Conservation (phyloP, 352 stramenopile species). For the Aphanomyces cochlioides region DNA sequence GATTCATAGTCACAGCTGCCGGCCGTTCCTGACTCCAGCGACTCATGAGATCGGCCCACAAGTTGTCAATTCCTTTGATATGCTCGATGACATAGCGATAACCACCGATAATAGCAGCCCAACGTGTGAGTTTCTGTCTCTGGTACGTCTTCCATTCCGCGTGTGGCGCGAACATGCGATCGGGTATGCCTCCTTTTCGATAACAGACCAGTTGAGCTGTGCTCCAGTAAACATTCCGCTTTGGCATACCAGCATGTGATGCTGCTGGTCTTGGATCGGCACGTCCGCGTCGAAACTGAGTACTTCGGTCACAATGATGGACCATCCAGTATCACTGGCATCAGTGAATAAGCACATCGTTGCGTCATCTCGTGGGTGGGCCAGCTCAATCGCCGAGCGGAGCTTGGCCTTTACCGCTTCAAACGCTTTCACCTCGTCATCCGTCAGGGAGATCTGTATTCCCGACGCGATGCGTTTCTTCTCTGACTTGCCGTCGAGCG, state of each 20-base stretch:
- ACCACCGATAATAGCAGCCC: slow-evolving; percentile 17
- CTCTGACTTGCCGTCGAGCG: not conserved
- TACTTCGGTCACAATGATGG: slow-evolving; percentile 30
- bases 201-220: slow-evolving; percentile 30
- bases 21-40: not conserved
- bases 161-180: slow-evolving; percentile 33
- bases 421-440: not conserved
- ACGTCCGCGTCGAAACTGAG: slow-evolving; percentile 23
- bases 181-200: slow-evolving; percentile 35
- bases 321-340: slow-evolving; percentile 26
- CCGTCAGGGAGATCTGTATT: not conserved
- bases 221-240: slow-evolving; percentile 31
- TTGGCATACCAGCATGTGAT: slow-evolving; percentile 31
- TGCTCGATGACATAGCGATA: slow-evolving; percentile 34
- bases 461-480: not conserved
- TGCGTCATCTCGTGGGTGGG: not conserved
- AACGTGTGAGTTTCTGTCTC: slow-evolving; percentile 31
- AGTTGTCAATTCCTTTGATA: slow-evolving; percentile 14
- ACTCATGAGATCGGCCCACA: not conserved
- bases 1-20: too few relatives aligned
- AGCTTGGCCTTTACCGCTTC: not conserved
- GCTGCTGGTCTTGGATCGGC: slow-evolving; percentile 30
- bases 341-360: slow-evolving; percentile 25
- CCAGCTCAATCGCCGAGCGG: not conserved
- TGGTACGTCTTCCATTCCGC: slow-evolving; percentile 29